Conservation (phyloP, 768 basidiomycete genomes). For the Albatrellus ellisii region DNA sequence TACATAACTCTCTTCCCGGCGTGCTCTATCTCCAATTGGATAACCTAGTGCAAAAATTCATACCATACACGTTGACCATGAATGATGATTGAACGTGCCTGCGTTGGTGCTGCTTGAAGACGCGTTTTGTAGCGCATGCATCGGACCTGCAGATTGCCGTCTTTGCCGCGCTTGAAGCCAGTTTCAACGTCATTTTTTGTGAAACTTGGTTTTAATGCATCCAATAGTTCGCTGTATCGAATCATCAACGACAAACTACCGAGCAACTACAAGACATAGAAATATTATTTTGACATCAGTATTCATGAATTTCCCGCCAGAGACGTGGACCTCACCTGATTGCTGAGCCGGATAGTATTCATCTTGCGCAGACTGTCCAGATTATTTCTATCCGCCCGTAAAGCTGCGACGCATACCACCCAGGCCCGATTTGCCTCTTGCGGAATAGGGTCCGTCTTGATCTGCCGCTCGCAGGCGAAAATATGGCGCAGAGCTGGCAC, state of each 20-base stretch:
- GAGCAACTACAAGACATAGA: slow-evolving; percentile 17
- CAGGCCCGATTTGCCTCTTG: not conserved
- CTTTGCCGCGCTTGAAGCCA: slow-evolving; percentile 17
- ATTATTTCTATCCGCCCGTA: too few species aligned
- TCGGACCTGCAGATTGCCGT: slow-evolving; percentile 21
- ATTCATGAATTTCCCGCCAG: too few species aligned
- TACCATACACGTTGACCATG: slow-evolving; percentile 15
- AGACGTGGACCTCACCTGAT: too few species aligned
- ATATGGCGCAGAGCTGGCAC: not conserved
- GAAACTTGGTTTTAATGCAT: slow-evolving; percentile 31
- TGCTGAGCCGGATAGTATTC: too few species aligned
- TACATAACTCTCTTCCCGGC: not conserved
- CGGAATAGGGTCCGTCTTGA: not conserved
- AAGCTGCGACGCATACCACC: too few species aligned
- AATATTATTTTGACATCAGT: not conserved
- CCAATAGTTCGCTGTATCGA: slow-evolving; percentile 31
- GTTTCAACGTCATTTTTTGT: slow-evolving; percentile 29
- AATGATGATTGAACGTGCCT: slow-evolving; percentile 21
- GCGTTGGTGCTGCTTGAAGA: slow-evolving; percentile 23
- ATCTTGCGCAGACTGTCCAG: too few species aligned
- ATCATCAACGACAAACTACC: slow-evolving; percentile 31
- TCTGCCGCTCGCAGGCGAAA: not conserved
- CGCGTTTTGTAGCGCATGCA: slow-evolving; percentile 33
- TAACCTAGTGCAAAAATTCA: slow-evolving; percentile 11
- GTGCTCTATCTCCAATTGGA: slow-evolving; percentile 3